Evolutionary conservation across 768 basidiomycete species (phyloP), one percentile per base, ranked within the genome.

Genomic region (Pisolithus sp.): DNA sequence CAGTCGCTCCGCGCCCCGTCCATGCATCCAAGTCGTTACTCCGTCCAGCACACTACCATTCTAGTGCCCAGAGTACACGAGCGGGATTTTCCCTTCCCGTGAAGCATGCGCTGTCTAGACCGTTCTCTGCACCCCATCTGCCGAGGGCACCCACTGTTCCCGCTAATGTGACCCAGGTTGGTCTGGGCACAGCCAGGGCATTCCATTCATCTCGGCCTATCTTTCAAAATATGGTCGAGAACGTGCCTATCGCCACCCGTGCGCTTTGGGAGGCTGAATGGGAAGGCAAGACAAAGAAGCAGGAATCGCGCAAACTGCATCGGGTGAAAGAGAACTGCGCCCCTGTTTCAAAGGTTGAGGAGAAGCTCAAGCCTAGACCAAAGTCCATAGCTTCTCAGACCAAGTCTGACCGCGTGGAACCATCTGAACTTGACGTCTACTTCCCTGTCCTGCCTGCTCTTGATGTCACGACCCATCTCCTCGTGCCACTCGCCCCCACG

Each of bases 211-310:
- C 75, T 10, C 80, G 85, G 2, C 85, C 86, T 3, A 76, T 91
- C 41, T 91, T 92, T 73, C 83, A 89, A 64, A 83, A 86, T 62
- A 66, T 93, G 39, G 81, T 81, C 2, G 79, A 90, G 63, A 90
- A 90, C 59, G 82, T 89, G 0, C 90, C 91, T 7, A 69, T 93
- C n/a, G 76, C 81, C 1, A 79, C 78, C 8, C 78, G 91, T 24
- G 83, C 90, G 3, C 71, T 91, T 40, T 82, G 81, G 63, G 85
- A 90, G 63, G 82, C 79, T 0, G 86, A 90, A 61, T 79, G 81
- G 75, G 82, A 89, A 39, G 30, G 82, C 23, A 76, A 80, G 55
- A 65, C 71, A 57, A 74, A 70, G 54, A 73, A 81, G 66, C 76
- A 79, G 54, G 54, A 59, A 18, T 55, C 57, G 4, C 61, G 56